phyloP scores from a whole-genome alignment of 1,284 basidiomycete species.

The Fomitiporia mediterranea region DNA sequence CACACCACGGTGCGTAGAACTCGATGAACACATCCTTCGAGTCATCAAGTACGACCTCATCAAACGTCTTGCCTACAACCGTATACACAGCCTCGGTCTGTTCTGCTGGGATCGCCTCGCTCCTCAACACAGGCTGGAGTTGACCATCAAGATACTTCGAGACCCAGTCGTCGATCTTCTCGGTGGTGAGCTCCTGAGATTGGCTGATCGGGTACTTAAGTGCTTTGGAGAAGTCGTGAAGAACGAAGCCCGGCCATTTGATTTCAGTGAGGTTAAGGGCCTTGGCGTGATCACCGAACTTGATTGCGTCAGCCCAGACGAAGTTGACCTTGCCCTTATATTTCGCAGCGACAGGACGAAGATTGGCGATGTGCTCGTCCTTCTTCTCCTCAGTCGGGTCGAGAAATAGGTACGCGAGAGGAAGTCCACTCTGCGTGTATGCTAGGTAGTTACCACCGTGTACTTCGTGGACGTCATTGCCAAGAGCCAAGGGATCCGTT shows the following conservation, averaged over 20 bases:
- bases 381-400: conserved; percentile 74
- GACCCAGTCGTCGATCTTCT: conserved; percentile 59
- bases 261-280: conserved; percentile 82
- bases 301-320: conserved; percentile 96
- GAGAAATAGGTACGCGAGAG: conserved; percentile 93
- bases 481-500: conserved; percentile 74
- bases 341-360: conserved; percentile 76
- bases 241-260: conserved; percentile 91
- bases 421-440: conserved; percentile 81
- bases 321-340: conserved; percentile 92
- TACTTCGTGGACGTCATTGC: conserved; percentile 90
- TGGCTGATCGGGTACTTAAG: conserved; percentile 91
- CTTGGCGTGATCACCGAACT: conserved; percentile 95
- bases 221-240: conserved; percentile 82
- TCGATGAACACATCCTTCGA: conserved; percentile 95
- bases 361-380: conserved; percentile 60
- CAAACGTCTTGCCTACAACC: conserved; percentile 89
- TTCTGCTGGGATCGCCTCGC: conserved; percentile 77
- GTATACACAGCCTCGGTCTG: conserved; percentile 84
- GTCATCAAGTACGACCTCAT: conserved; percentile 81
- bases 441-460: conserved; percentile 89
- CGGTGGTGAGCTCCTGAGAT: conserved; percentile 51
- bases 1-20: conserved; percentile 97
- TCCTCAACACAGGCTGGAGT: conserved; percentile 86
- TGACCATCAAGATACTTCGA: conserved; percentile 67